Evolutionary conservation across 768 basidiomycete genomes (phyloP).

Genomic region (Fomitopsis pulvina): DNA sequence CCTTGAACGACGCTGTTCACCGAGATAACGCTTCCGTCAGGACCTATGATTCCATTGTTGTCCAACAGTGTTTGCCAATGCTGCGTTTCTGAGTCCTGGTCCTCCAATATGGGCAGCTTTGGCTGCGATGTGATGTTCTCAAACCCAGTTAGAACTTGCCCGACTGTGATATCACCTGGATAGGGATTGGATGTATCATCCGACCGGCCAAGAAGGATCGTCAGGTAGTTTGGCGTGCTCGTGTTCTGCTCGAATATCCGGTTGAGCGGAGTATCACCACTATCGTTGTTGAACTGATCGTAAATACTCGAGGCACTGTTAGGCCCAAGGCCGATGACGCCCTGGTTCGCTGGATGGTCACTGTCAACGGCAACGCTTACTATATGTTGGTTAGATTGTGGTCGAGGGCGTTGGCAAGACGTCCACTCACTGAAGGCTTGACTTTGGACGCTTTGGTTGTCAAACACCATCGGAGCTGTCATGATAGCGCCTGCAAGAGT

Average conservation of each 20-base stretch:
- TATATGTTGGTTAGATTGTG: background rate
- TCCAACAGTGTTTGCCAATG: constrained; percentile 29
- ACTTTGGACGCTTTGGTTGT: constrained; percentile 19
- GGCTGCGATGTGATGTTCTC: constrained; percentile 23
- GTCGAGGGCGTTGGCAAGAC: background rate
- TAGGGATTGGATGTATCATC: constrained; percentile 21
- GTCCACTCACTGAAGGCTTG: constrained; percentile 22
- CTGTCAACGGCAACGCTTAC: constrained; percentile 9
- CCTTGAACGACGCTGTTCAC: constrained; percentile 4
- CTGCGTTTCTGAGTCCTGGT: constrained; percentile 14
- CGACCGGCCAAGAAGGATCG: constrained; percentile 24
- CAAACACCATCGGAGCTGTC: constrained; percentile 20
- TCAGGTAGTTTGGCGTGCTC: constrained; percentile 24
- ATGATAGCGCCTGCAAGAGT: constrained; percentile 18
- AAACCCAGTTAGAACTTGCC: constrained; percentile 19
- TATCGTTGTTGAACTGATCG: constrained; percentile 7
- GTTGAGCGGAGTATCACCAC: constrained; percentile 24
- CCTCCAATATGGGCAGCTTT: constrained; percentile 19
- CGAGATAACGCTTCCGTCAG: constrained; percentile 24
- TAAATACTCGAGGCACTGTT: constrained; percentile 20
- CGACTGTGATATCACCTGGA: constrained; percentile 27
- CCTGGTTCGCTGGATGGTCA: constrained; percentile 13
- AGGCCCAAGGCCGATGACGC: constrained; percentile 28
- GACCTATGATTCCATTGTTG: constrained; percentile 27
- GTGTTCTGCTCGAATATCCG: constrained; percentile 25